These are phyloP conservation scores for Amoeboaphelidium protococcarum DNA, from an alignment of 371 early-diverging fungal genomes.

Conservation along the genomic window DNA sequence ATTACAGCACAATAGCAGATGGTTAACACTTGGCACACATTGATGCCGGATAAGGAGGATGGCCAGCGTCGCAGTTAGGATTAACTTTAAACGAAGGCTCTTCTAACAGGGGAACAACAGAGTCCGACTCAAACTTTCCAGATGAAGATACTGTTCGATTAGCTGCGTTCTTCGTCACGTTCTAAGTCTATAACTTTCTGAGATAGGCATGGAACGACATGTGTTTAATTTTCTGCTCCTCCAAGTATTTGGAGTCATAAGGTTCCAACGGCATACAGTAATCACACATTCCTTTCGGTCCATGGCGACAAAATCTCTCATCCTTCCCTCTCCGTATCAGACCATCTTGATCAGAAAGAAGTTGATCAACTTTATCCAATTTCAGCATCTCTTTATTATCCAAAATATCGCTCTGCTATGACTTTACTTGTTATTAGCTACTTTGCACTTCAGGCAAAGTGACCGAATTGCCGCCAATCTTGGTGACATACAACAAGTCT, in stretches of 20 bases:
- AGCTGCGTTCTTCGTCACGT: no score
- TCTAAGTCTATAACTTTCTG: no score
- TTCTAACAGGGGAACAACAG: slow-evolving; percentile 41
- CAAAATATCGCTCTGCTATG: no score
- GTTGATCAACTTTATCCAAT: slow-evolving; percentile 54
- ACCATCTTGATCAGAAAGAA: slow-evolving; percentile 52
- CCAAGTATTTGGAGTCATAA: slow-evolving; percentile 56
- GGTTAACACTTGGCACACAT: slow-evolving; percentile 96
- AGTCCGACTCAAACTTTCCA: slow-evolving; percentile 12
- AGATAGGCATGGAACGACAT: slow-evolving; percentile 85
- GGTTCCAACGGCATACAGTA: slow-evolving; percentile 93
- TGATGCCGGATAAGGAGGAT: slow-evolving; percentile 71
- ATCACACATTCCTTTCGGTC: slow-evolving; percentile 79
- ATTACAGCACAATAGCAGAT: slow-evolving; percentile 47
- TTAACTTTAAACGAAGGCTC: slow-evolving; percentile 49
- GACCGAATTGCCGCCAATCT: no score
- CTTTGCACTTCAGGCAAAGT: no score
- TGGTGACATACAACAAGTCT: background rate
- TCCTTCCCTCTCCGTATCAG: slow-evolving; percentile 52
- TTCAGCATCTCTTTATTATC: no score
- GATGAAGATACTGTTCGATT: slow-evolving; percentile 12
- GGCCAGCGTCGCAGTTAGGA: slow-evolving; percentile 41
- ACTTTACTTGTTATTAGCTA: no score
- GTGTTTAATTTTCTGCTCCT: slow-evolving; percentile 79
- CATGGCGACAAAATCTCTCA: slow-evolving; percentile 67